Conservation (phyloP, 495 filamentous ascomycete species). For the Peziza echinospora region DNA sequence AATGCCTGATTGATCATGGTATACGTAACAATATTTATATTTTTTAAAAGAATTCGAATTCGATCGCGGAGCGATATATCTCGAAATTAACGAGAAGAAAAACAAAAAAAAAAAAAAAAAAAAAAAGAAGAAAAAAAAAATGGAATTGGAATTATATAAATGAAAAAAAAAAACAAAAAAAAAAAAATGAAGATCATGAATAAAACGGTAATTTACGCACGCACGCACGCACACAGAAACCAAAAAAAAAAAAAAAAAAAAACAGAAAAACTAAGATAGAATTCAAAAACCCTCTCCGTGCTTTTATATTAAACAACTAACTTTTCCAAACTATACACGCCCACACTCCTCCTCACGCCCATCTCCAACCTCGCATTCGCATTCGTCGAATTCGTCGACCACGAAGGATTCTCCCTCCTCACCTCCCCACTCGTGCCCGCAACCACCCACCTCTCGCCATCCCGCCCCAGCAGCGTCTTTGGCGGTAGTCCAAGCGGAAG, state of each 20-base stretch:
- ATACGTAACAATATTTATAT: no score
- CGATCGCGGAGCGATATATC: no score
- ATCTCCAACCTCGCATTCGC: conserved; percentile 4
- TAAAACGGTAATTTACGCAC: no score
- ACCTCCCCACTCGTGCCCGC: conserved; percentile 1
- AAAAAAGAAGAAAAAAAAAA: background rate
- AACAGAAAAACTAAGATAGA: background rate
- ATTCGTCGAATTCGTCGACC: no score
- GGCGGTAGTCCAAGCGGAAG: background rate
- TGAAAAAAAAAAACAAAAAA: background rate
- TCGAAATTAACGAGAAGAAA: no score
- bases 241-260: background rate
- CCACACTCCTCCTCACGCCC: conserved; percentile 13
- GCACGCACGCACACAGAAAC: no score
- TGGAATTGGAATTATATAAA: background rate
- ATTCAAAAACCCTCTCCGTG: background rate
- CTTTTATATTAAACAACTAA: conserved; percentile 18
- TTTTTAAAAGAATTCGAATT: no score
- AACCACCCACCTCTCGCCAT: background rate
- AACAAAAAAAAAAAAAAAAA: no score
- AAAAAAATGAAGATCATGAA: no score
- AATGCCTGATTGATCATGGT: no score
- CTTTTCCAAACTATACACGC: conserved; percentile 18
- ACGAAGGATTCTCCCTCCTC: no score
- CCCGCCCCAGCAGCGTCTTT: background rate